Conservation (phyloP, 805 yeast species). For the Ogataea wickerhamii region DNA sequence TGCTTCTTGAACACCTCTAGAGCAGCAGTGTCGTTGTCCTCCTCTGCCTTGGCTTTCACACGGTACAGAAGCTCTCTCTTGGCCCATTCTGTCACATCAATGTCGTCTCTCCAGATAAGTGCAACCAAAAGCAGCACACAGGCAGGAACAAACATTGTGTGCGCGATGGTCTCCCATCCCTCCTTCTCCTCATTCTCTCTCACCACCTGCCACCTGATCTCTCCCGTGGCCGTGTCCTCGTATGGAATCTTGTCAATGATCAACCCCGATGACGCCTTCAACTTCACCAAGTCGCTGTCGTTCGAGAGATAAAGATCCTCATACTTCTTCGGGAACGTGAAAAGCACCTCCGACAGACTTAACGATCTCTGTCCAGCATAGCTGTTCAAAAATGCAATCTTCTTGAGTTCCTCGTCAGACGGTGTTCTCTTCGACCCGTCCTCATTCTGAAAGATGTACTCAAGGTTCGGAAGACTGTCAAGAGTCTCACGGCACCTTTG, state of each 20-base stretch:
- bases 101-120: constrained; percentile 47
- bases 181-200: constrained; percentile 67
- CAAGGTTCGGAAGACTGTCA: constrained; percentile 59
- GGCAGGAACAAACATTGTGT: constrained; percentile 70
- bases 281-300: constrained; percentile 54
- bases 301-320: constrained; percentile 56
- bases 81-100: constrained; percentile 70
- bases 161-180: constrained; percentile 81
- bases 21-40: constrained; percentile 53
- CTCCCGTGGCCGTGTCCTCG: constrained; percentile 75
- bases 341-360: constrained; percentile 39
- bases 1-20: constrained; percentile 38
- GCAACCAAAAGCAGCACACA: constrained; percentile 53
- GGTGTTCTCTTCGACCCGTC: constrained; percentile 76
- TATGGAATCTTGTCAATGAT: constrained; percentile 82
- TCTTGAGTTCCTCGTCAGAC: constrained; percentile 64
- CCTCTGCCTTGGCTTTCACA: constrained; percentile 62
- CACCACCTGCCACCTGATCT: constrained; percentile 72
- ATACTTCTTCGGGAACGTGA: constrained; percentile 48
- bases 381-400: constrained; percentile 65
- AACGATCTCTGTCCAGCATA: constrained; percentile 56
- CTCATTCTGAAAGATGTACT: constrained; percentile 64
- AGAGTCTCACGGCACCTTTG: constrained; percentile 59
- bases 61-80: constrained; percentile 75
- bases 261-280: constrained; percentile 55